phyloP scores from a whole-genome alignment of 2,329 filamentous ascomycete species.

The Furcasterigmium furcatum region DNA sequence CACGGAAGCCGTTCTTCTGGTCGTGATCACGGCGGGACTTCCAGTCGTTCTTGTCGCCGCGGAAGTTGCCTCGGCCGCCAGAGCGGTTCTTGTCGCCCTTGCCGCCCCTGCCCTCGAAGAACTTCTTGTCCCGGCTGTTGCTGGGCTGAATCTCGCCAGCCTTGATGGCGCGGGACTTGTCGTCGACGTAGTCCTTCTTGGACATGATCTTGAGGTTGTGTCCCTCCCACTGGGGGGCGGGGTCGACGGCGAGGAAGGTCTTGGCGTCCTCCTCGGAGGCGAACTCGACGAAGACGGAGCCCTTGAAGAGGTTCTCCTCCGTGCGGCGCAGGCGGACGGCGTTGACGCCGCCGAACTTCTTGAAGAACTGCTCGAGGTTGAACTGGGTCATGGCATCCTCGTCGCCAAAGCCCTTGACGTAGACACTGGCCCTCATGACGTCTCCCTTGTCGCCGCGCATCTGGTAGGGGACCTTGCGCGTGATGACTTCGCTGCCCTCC shows the following conservation, averaged over 20 bases:
- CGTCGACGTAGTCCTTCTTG: conserved; percentile 84
- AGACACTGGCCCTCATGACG: conserved; percentile 72
- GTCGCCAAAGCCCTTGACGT: conserved; percentile 90
- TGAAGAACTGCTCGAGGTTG: conserved; percentile 90
- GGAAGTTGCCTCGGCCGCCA: conserved; percentile 29
- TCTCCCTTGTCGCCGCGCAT: conserved; percentile 58
- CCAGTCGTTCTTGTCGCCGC: conserved; percentile 54
- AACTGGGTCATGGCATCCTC: conserved; percentile 85
- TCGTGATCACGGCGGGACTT: conserved; percentile 62
- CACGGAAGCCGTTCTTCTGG: conserved; percentile 56
- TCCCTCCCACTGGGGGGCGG: conserved; percentile 81
- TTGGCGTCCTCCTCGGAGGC: conserved; percentile 72
- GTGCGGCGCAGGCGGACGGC: conserved; percentile 83
- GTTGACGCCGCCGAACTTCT: conserved; percentile 73
- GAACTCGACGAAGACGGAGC: conserved; percentile 95
- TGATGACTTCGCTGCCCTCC: conserved; percentile 67
- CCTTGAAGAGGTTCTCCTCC: conserved; percentile 78
- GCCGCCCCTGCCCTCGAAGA: conserved; percentile 45
- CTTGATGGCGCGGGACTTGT: conserved; percentile 70
- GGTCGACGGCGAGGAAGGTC: conserved; percentile 75
- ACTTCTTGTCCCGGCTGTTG: conserved; percentile 34
- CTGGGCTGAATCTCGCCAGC: conserved; percentile 66
- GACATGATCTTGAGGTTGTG: conserved; percentile 77
- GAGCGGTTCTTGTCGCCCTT: conserved; percentile 10
- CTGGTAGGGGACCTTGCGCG: conserved; percentile 72